phyloP scores from a whole-genome alignment of 2,329 filamentous ascomycete genomes.

The Hypomyces perniciosus region DNA sequence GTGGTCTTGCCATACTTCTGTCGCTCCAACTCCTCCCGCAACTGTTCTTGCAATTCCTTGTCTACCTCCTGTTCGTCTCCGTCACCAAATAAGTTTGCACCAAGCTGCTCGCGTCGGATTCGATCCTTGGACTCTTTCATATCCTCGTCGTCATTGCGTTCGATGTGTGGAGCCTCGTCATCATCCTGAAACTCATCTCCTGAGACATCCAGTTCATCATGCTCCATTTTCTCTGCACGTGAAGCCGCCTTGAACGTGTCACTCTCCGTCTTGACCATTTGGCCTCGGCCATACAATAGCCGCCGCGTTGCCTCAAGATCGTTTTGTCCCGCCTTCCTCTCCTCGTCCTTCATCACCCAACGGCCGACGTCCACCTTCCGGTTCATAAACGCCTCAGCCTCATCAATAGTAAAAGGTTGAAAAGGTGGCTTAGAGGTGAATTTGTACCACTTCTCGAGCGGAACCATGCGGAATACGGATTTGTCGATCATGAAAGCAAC shows the following conservation, averaged over 20 bases:
- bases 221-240: conserved; percentile 61
- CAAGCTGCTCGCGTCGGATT: conserved; percentile 75
- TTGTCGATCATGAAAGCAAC: conserved; percentile 70
- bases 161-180: conserved; percentile 71
- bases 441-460: conserved; percentile 92
- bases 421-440: conserved; percentile 78
- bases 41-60: conserved; percentile 63
- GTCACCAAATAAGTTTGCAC: conserved; percentile 74
- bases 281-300: conserved; percentile 46
- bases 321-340: conserved; percentile 49
- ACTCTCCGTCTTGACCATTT: conserved; percentile 62
- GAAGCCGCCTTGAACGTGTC: conserved; percentile 55
- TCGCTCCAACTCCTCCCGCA: conserved; percentile 61
- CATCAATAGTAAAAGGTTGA: conserved; percentile 70
- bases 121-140: conserved; percentile 64
- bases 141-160: conserved; percentile 76
- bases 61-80: conserved; percentile 67
- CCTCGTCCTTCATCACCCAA: conserved; percentile 70
- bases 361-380: conserved; percentile 70
- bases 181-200: conserved; percentile 80
- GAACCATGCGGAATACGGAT: conserved; percentile 73
- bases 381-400: conserved; percentile 77
- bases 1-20: conserved; percentile 70
- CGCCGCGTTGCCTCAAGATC: conserved; percentile 55
- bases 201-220: conserved; percentile 62